Evolutionary conservation across 352 stramenopile species (phyloP).

Genomic region (Phytophthora pistaciae): DNA sequence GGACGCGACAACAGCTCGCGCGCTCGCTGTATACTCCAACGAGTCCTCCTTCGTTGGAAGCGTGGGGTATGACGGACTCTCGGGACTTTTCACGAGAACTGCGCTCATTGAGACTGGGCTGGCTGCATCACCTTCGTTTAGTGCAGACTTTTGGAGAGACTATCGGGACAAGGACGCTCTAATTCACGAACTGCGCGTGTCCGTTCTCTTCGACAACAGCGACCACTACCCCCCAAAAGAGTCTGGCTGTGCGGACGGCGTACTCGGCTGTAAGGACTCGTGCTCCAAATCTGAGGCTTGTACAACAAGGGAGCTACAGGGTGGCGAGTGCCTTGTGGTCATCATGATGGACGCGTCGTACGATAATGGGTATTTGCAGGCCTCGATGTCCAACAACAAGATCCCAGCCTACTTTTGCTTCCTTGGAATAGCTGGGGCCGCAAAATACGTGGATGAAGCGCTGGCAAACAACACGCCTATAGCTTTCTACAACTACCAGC

Average conservation of each 20-base stretch:
- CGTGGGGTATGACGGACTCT: conserved; percentile 48
- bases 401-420: conserved; percentile 60
- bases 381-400: conserved; percentile 46
- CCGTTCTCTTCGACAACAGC: conserved; percentile 30
- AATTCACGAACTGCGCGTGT: conserved; percentile 38
- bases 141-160: conserved; percentile 62
- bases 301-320: conserved; percentile 32
- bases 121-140: conserved; percentile 33
- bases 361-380: conserved; percentile 52
- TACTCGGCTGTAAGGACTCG: conserved; percentile 48
- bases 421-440: conserved; percentile 29
- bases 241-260: conserved; percentile 30
- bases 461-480: conserved; percentile 38
- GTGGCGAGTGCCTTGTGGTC: conserved; percentile 52
- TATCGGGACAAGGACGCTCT: conserved; percentile 40
- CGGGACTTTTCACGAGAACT: conserved; percentile 51
- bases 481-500: conserved; percentile 64
- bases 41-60: conserved; percentile 47
- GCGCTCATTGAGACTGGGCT: conserved; percentile 45
- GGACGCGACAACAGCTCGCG: conserved; percentile 7
- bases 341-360: conserved; percentile 48
- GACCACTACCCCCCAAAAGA: conserved; percentile 38
- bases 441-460: conserved; percentile 39
- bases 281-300: conserved; percentile 60
- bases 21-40: conserved; percentile 33